These are phyloP conservation scores for Sutorius australiensis DNA, from an alignment of 768 basidiomycete genomes.

Conservation along the genomic window DNA sequence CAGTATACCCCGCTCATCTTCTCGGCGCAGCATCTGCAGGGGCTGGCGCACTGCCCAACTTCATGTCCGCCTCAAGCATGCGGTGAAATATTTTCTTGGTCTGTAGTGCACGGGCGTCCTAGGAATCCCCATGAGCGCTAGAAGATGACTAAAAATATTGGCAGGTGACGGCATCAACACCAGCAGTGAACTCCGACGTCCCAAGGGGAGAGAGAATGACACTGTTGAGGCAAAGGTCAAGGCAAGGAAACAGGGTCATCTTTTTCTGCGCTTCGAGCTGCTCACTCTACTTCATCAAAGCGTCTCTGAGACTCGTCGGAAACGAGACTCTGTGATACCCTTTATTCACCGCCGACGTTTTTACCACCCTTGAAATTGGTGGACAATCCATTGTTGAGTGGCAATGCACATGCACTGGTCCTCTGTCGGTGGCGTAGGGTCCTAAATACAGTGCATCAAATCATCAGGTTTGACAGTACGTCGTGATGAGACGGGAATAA, in stretches of 20 bases:
- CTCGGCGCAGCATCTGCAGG: constrained; percentile 3
- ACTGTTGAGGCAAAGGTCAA: constrained; percentile 2
- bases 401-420: constrained; percentile 17
- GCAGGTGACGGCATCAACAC: background rate
- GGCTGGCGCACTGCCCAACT: background rate
- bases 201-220: background rate
- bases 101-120: background rate
- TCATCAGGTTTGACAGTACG: background rate
- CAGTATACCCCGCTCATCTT: background rate
- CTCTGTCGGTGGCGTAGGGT: constrained; percentile 11
- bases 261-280: background rate
- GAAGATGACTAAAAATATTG: constrained; percentile 4
- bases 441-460: background rate
- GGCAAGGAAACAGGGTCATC: background rate
- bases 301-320: constrained; percentile 8
- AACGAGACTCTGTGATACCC: constrained; percentile 17
- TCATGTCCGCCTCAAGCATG: constrained; percentile 1
- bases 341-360: background rate
- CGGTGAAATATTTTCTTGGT: background rate
- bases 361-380: constrained; percentile 7
- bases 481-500: background rate
- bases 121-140: background rate
- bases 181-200: background rate
- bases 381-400: constrained; percentile 12
- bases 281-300: background rate